phyloP scores from a whole-genome alignment of 306 rosid genomes.

The Quercus engelmannii region DNA sequence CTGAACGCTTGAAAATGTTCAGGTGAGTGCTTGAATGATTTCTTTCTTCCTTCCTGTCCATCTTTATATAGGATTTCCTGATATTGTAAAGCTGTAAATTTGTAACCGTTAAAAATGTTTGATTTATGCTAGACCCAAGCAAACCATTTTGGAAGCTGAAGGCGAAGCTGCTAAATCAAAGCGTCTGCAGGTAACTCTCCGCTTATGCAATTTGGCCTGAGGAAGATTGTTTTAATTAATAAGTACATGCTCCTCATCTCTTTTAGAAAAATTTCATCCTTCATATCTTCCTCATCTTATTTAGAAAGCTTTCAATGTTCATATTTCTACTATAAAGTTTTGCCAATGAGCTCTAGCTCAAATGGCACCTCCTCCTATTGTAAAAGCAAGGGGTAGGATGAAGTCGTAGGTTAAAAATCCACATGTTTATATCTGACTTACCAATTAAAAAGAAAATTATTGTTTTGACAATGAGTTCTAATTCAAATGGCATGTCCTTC shows the following conservation, averaged over 20 bases:
- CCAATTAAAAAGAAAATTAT: too few relatives aligned
- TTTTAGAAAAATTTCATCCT: not conserved
- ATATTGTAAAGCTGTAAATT: constrained; percentile 2
- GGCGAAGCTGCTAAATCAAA: constrained; percentile 82
- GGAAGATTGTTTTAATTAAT: constrained; percentile 7
- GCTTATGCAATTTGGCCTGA: not conserved
- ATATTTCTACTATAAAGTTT: too few relatives aligned
- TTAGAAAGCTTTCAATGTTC: not conserved
- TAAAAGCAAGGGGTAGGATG: too few relatives aligned
- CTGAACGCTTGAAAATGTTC: constrained; percentile 88
- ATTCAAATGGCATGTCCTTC: too few relatives aligned
- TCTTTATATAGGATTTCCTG: not conserved
- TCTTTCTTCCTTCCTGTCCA: not conserved
- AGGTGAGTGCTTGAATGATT: constrained; percentile 46
- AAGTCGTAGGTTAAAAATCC: too few relatives aligned
- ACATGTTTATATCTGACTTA: too few relatives aligned
- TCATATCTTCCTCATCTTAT: not conserved
- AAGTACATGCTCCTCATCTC: not conserved
- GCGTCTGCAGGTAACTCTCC: constrained; percentile 45
- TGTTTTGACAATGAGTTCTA: too few relatives aligned
- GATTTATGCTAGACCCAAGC: constrained; percentile 72
- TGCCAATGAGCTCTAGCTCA: too few relatives aligned
- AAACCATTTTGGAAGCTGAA: constrained; percentile 90
- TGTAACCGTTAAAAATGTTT: constrained; percentile 12
- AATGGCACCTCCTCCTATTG: too few relatives aligned